Base-by-base conservation (phyloP, 139 green algal genomes). In the Gonium pectorale region DNA sequence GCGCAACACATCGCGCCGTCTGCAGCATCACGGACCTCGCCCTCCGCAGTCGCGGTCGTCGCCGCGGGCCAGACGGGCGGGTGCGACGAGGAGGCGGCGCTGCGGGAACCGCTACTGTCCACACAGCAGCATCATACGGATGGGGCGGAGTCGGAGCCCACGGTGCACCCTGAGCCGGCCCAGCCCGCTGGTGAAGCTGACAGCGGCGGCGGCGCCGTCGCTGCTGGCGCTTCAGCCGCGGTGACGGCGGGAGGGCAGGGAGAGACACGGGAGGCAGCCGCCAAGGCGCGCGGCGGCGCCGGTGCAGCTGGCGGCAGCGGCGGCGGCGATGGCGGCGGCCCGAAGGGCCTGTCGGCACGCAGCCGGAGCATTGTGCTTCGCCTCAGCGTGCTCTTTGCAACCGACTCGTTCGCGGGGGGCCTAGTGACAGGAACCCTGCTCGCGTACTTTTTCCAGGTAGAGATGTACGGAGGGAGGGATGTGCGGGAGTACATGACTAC, bases 361-460 rank as follows among this genome's bases (percentile, higher is more conserved):
- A 67, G 51, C 19, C 37, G 1, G 17, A 31, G 51, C 49, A 38
- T 81, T 5, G 73, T 81, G 54, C 3, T 40, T 7, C 73, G 54
- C 40, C 60, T 83, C 40, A 27, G 41, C 29, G 22, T 63, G 75
- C 60, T 83, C n/a, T 83, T 69, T 43, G 38, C 60, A 0, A 33
- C 44, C 29, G 75, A 83, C 31, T 73, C 60, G n/a, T 68, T 83
- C 31, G 60, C 75, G 43, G 75, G 56, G 4, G 81, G 81, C 8
- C 60, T 87, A 24, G 67, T 81, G 40, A 73, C 81, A 3, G 81
- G 81, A 2, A 72, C 81, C 7, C 71, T 87, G 40, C 59, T 87
- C n/a, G 70, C 62, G 43, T 80, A 87, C 81, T 87, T 70, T 44
- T 81, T 87, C 56, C 40, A 81, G 37, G 62, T 69, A 13, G 15